Evolutionary conservation across 768 basidiomycete species (phyloP).

Genomic region (Kwoniella dejecticola): DNA sequence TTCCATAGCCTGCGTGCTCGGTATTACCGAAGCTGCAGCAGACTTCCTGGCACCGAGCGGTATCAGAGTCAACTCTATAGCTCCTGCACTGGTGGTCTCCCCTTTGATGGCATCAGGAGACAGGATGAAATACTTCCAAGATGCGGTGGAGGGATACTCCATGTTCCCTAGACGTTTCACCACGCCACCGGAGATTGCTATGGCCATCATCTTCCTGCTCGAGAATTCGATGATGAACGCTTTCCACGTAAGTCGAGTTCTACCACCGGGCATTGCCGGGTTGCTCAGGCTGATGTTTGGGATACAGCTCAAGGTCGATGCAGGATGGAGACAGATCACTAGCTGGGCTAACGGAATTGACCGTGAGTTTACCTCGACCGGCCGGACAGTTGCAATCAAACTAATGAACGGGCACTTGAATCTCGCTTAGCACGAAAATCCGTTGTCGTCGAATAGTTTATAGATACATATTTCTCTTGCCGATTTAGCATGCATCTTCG

Average conservation of each 20-base stretch:
- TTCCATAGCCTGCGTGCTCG: conserved; percentile 1
- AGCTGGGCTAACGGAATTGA: not conserved
- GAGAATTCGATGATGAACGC: conserved; percentile 30
- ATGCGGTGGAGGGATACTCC: conserved; percentile 14
- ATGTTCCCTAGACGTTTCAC: conserved; percentile 20
- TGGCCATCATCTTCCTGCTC: conserved; percentile 18
- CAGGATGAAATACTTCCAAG: conserved; percentile 11
- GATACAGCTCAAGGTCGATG: conserved; percentile 4
- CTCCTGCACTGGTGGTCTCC: conserved; percentile 11
- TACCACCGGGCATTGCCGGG: not conserved
- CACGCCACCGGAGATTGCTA: conserved; percentile 11
- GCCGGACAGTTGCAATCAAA: no score
- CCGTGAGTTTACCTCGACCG: not conserved
- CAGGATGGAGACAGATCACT: conserved; percentile 5
- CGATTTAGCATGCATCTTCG: no score
- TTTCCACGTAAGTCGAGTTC: conserved; percentile 4
- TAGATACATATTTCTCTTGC: no score
- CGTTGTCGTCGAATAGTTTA: not conserved
- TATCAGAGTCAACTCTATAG: conserved; percentile 45
- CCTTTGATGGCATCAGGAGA: not conserved
- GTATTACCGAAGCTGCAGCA: conserved; percentile 17
- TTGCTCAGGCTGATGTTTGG: no score
- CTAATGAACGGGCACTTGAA: no score
- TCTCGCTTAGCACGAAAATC: not conserved
- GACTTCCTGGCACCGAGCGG: conserved; percentile 49